Conservation (phyloP, 331 rosid species). For the Rosa hybrid region DNA sequence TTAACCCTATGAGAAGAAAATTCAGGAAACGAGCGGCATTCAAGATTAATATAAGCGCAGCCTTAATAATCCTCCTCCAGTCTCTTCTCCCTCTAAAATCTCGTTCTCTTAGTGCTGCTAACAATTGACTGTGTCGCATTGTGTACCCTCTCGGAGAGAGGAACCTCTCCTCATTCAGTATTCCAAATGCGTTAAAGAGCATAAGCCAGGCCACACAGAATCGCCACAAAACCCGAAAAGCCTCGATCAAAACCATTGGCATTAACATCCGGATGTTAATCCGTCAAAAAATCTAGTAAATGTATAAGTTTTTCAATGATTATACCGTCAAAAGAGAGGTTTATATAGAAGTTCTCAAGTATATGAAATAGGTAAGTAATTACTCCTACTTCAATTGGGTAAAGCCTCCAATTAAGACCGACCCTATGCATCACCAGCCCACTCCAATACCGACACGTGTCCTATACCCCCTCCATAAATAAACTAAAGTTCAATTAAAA, state of each 20-base stretch:
- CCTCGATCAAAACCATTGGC: background rate
- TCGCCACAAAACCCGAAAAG: background rate
- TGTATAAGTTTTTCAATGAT: no score
- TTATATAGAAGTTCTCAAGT: background rate
- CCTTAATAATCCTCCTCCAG: background rate
- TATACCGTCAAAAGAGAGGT: background rate
- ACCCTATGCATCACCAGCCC: background rate
- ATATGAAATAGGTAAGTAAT: background rate
- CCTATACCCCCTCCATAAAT: background rate
- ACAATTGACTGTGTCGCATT: background rate
- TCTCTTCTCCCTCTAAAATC: background rate
- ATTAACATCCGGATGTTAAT: background rate
- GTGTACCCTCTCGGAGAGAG: background rate
- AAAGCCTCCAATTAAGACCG: no score
- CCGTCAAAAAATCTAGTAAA: no score
- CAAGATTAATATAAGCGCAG: background rate
- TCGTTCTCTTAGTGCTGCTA: background rate
- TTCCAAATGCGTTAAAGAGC: background rate
- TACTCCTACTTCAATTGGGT: background rate
- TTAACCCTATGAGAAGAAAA: background rate
- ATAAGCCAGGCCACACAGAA: background rate
- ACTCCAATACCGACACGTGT: background rate
- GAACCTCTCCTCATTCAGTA: background rate
- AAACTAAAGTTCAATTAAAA: no score
- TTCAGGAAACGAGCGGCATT: background rate